phyloP scores from a whole-genome alignment of 257 asterid genomes.

The Ligustrum vulgare region DNA sequence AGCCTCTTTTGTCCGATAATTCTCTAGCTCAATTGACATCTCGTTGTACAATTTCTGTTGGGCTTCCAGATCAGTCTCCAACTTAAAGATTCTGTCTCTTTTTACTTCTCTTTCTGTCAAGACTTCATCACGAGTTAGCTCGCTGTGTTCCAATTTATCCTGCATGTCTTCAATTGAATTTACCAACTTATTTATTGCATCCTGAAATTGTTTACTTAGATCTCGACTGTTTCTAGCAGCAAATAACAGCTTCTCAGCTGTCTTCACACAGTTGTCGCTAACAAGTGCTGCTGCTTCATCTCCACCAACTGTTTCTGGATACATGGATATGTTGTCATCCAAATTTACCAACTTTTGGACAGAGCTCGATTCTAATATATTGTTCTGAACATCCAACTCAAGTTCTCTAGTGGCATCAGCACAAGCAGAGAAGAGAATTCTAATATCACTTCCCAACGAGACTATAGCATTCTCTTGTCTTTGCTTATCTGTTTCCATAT shows the following conservation, averaged over 20 bases:
- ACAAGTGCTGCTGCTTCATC: conserved; percentile 37
- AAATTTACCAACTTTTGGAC: conserved; percentile 34
- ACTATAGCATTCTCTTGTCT: conserved; percentile 46
- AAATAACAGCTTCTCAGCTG: conserved; percentile 61
- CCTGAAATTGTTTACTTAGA: conserved; percentile 45
- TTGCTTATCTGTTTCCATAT: conserved; percentile 50
- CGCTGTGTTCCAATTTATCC: conserved; percentile 53
- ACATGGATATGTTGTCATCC: conserved; percentile 33
- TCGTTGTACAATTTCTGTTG: conserved; percentile 44
- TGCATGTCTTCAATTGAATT: conserved; percentile 43
- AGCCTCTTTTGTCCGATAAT: conserved; percentile 49
- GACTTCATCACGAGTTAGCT: conserved; percentile 38
- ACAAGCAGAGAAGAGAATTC: conserved; percentile 68
- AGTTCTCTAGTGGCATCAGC: conserved; percentile 54
- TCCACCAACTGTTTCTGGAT: conserved; percentile 31
- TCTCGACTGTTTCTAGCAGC: conserved; percentile 53
- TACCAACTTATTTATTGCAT: conserved; percentile 37
- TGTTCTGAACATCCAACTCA: conserved; percentile 43
- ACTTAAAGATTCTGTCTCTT: conserved; percentile 46
- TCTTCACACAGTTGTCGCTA: conserved; percentile 39
- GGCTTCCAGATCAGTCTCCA: conserved; percentile 63
- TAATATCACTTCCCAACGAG: conserved; percentile 50
- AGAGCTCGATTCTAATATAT: conserved; percentile 43
- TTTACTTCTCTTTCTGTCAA: conserved; percentile 59
- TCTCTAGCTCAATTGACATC: conserved; percentile 47